Evolutionary conservation across 306 rosid species (phyloP).

Genomic region (Malus asiatica): DNA sequence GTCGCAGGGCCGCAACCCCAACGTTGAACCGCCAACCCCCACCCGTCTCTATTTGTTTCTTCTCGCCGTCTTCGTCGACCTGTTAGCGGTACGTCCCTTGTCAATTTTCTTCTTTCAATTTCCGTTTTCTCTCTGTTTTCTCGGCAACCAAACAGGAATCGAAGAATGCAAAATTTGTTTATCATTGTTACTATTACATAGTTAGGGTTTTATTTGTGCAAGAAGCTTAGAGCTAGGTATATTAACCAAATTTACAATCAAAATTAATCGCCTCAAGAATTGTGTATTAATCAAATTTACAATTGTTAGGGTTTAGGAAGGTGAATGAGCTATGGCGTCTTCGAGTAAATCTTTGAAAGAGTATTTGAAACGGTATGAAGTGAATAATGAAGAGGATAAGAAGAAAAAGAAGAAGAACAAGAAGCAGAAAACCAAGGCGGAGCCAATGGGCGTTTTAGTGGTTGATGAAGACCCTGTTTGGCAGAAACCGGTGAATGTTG

Average conservation of each 20-base stretch:
- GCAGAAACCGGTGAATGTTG: constrained; percentile 68
- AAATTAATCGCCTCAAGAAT: background rate
- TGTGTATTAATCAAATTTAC: background rate
- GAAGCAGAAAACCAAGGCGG: constrained; percentile 35
- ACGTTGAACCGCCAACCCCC: background rate
- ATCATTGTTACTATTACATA: background rate
- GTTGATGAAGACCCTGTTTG: constrained; percentile 85
- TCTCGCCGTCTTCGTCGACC: background rate
- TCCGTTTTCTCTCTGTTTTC: background rate
- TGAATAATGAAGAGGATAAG: constrained; percentile 42
- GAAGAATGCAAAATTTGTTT: background rate
- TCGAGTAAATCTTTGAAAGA: constrained; percentile 51
- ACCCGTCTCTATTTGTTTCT: background rate
- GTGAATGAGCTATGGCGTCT: constrained; percentile 25
- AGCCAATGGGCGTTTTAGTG: constrained; percentile 48
- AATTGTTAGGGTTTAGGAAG: background rate
- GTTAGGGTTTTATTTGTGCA: background rate
- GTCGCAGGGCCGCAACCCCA: background rate
- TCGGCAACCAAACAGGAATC: background rate
- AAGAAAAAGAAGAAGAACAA: constrained; percentile 38
- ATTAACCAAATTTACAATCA: background rate
- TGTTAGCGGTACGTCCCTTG: background rate
- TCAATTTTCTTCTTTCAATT: background rate
- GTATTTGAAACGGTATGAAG: constrained; percentile 64
- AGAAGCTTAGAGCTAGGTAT: background rate